Conservation (phyloP, 2,329 filamentous ascomycete genomes). For the Rhexocercosporidium sp. region DNA sequence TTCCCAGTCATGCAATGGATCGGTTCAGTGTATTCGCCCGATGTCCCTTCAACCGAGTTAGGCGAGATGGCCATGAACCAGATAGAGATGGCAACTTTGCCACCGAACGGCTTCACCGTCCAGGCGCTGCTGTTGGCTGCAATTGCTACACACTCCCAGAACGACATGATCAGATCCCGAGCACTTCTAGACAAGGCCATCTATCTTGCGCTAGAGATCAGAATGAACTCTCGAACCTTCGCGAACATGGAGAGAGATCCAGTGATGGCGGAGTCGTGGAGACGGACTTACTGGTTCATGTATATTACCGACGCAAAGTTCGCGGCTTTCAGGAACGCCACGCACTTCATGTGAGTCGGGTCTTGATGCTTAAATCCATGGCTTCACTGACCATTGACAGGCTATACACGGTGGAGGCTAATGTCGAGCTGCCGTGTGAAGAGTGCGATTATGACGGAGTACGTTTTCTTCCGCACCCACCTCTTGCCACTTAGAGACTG, state of each 20-base stretch:
- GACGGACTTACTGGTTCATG: constrained; percentile 50
- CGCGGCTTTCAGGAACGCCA: constrained; percentile 28
- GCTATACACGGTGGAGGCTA: constrained; percentile 39
- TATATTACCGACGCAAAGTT: constrained; percentile 40
- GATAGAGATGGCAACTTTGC: constrained; percentile 38
- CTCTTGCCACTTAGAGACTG: constrained; percentile 8
- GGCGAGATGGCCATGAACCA: constrained; percentile 37
- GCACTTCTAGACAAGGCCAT: constrained; percentile 54
- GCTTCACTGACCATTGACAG: constrained; percentile 18
- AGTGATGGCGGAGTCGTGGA: constrained; percentile 48
- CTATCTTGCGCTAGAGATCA: constrained; percentile 62
- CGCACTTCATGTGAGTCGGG: constrained; percentile 34
- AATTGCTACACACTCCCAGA: constrained; percentile 45
- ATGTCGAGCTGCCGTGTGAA: constrained; percentile 48
- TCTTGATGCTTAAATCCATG: background rate
- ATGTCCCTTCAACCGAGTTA: constrained; percentile 42
- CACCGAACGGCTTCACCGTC: constrained; percentile 42
- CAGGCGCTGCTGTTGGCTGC: constrained; percentile 47
- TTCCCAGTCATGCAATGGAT: constrained; percentile 45
- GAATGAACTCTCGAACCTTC: constrained; percentile 62
- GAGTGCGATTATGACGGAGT: constrained; percentile 50
- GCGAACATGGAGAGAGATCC: constrained; percentile 47
- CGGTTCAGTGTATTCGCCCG: constrained; percentile 45
- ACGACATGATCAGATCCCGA: constrained; percentile 36
- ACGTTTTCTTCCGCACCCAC: constrained; percentile 29